phyloP scores from a whole-genome alignment of 768 basidiomycete species.

The Megacollybia marginata region DNA sequence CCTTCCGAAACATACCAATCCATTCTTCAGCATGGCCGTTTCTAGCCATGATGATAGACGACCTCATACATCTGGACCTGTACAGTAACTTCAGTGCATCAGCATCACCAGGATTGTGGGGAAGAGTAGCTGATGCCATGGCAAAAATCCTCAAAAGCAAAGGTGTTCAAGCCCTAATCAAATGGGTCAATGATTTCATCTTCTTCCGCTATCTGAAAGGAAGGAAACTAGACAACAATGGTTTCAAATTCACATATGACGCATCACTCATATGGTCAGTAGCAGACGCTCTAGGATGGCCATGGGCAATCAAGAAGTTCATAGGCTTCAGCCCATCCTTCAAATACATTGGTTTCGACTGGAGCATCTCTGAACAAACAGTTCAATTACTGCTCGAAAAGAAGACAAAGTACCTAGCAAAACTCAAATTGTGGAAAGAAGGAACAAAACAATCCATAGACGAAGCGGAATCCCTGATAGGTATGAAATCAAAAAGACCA shows the following conservation, averaged over 20 bases:
- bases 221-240: neutral
- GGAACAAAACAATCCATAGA: constrained; percentile 6
- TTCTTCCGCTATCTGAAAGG: constrained; percentile 19
- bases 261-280: constrained; percentile 9
- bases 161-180: constrained; percentile 10
- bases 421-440: constrained; percentile 13
- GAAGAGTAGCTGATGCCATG: constrained; percentile 23
- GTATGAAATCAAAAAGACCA: no score
- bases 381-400: constrained; percentile 25
- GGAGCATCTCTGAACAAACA: constrained; percentile 20
- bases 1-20: constrained; percentile 26
- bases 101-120: constrained; percentile 22
- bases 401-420: constrained; percentile 17
- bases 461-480: constrained; percentile 14
- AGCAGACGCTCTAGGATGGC: constrained; percentile 13
- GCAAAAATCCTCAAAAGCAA: constrained; percentile 12
- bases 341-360: constrained; percentile 29
- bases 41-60: constrained; percentile 15
- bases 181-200: constrained; percentile 23
- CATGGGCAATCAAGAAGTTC: constrained; percentile 14
- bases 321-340: constrained; percentile 13
- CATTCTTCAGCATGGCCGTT: constrained; percentile 16
- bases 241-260: constrained; percentile 6
- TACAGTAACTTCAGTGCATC: constrained; percentile 20
- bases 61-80: constrained; percentile 20